These are phyloP conservation scores for Macrophomina phaseolina DNA, from an alignment of 2,329 filamentous ascomycete species.

Conservation along the genomic window DNA sequence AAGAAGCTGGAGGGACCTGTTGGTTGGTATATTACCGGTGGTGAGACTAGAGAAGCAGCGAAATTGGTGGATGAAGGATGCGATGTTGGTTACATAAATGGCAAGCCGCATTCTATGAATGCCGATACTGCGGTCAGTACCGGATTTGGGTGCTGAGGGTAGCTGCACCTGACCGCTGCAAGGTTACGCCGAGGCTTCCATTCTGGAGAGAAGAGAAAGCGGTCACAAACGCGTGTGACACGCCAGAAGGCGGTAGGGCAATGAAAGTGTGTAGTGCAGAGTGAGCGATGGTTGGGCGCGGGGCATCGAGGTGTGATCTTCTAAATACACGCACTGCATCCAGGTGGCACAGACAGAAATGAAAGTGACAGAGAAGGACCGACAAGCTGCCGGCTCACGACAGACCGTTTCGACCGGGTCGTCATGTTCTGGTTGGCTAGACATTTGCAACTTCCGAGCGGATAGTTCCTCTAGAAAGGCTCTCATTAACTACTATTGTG, in stretches of 20 bases:
- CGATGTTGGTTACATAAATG: neutral
- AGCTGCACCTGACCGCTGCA: conserved; percentile 2
- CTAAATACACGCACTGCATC: neutral
- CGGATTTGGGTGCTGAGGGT: neutral
- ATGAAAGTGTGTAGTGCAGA: neutral
- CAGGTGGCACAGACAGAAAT: neutral
- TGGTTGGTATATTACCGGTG: neutral
- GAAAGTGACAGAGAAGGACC: neutral
- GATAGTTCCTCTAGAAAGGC: too few relatives aligned
- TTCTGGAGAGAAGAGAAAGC: neutral
- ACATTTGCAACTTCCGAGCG: too few relatives aligned
- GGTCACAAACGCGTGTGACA: neutral
- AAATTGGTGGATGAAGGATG: neutral
- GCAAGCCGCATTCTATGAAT: neutral
- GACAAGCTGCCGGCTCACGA: neutral
- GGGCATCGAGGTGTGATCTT: neutral
- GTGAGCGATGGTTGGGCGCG: neutral
- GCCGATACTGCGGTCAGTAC: neutral
- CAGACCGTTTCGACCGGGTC: too few relatives aligned
- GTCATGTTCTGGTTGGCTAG: too few relatives aligned
- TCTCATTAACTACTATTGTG: too few relatives aligned
- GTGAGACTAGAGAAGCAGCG: neutral
- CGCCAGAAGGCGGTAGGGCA: neutral
- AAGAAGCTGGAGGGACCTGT: neutral
- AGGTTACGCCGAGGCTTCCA: neutral